Base-by-base conservation (phyloP, 2,329 filamentous ascomycete species). In the Cladosporium cucumerinum region DNA sequence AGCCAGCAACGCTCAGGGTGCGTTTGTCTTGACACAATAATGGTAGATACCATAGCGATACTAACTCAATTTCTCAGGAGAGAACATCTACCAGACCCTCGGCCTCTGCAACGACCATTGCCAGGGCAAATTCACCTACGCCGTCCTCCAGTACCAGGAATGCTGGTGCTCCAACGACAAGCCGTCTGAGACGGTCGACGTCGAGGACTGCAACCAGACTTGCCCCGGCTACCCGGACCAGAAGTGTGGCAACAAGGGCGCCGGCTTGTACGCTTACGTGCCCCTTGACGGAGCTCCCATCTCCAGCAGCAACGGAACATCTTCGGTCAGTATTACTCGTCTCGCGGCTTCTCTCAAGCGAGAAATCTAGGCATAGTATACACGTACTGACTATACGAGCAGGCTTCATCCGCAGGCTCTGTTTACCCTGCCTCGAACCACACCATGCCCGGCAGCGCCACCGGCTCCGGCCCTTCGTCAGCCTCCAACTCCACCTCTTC, bases 151-250 rank as follows among this genome's bases (percentile, higher is more conserved):
- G 70, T 82, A 78, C 18, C 80, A 85, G 34, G 76, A 82, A 61
- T 94, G 91, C 74, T 94, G 89, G 89, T 94, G 91, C 75, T 88
- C 89, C 36, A 84, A 92, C 73, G 87, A 87, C 71, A 82, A 82
- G 2, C 91, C 91, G 8, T 73, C 73, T 21, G 70, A 76, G 7
- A 75, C 78, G 63, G 62, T 71, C 21, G 70, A 74, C 64, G 68
- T 74, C 26, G 69, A 71, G 68, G 79, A 80, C 59, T 94, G 91
- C 77, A 77, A 82, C 68, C 75, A 75, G 0, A 58, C 77, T 14
- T 94, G 91, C 70, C 89, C 89, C 10, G 91, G 89, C n/a, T 94
- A 84, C 72, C 85, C 85, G 0, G 34, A 61, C 1, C 89, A 93
- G 67, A 77, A 80, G 14, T 94, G 91, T 71, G 91, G 91, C 66